Conservation (phyloP, 176 grass and related monocot genomes). For the Paspalum notatum region DNA sequence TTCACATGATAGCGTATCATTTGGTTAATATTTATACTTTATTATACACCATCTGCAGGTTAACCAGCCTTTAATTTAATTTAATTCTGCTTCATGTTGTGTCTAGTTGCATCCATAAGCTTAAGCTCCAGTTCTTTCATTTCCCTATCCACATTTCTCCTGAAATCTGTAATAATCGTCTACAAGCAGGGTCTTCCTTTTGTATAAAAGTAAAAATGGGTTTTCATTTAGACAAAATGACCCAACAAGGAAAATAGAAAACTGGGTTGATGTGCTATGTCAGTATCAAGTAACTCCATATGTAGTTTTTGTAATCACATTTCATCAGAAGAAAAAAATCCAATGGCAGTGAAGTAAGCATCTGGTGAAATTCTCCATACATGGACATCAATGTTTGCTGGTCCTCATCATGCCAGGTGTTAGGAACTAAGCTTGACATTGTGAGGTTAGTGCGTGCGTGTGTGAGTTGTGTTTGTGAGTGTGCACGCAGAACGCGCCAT, state of each 20-base stretch:
- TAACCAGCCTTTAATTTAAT: neutral
- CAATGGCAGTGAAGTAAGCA: constrained; percentile 6
- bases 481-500: too few species aligned
- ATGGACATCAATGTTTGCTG: neutral
- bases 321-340: constrained; percentile 13
- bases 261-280: neutral
- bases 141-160: neutral
- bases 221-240: neutral
- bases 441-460: too few species aligned
- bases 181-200: neutral
- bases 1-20: neutral
- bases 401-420: neutral
- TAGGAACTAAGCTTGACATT: too few species aligned
- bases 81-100: neutral
- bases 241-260: neutral
- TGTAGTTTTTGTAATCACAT: neutral
- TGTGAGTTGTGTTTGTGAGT: too few species aligned
- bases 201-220: neutral
- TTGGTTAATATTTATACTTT: constrained; percentile 21
- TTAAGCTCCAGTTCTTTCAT: neutral
- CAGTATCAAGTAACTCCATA: constrained; percentile 8
- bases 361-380: neutral
- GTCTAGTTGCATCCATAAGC: neutral
- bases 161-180: neutral
- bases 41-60: too few species aligned